Base-by-base conservation (phyloP, 1,284 basidiomycete species). In the Exobasidium rhododendri region DNA sequence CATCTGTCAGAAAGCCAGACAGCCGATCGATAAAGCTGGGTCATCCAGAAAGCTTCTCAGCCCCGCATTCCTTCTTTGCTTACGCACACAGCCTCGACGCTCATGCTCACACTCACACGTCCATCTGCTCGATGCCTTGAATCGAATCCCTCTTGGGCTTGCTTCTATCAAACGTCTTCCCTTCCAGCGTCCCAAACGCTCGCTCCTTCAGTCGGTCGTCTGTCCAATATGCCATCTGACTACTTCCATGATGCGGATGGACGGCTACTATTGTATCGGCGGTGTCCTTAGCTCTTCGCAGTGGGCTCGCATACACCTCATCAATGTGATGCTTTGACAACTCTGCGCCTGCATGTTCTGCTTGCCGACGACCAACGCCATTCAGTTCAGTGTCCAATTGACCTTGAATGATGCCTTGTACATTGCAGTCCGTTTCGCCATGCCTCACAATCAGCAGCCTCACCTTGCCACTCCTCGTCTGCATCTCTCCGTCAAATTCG, bases 341-440 rank as follows among this genome's bases (percentile, higher is more conserved):
- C 24, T 65, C 71, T 1, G 14, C 45, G 17, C 65, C 77, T 3
- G 70, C 72, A 40, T 59, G 10, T 1, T 64, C 55, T n/a, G 77
- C 77, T 55, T 79, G 77, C 26, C 49, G 44, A 1, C 66, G 54
- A 6, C 77, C 77, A 20, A 62, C 52, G 2, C 47, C 61, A 56
- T 79, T 78, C 46, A 79, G 70, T 17, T 65, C 51, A 14, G 74
- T 79, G 44, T 79, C 77, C 24, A 78, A 67, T 51, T 77, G 77
- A 7, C 77, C 77, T 54, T 79, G 77, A 29, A 79, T 73, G 66
- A 78, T 74, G 26, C 74, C 69, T 35, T 61, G 53, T 2, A 77
- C 77, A 52, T 79, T 79, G 24, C 74, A 67, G 40, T 70, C 62
- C 43, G 77, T 79, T 57, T 79, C 77, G 35, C 76, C 76, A 58